A percentile compares a stretch with the other conserved stretches of the same genome.
These are phyloP conservation scores for Stagonosporopsis rhizophila DNA, from an alignment of 2,329 filamentous ascomycete species.

Conservation along the genomic window DNA sequence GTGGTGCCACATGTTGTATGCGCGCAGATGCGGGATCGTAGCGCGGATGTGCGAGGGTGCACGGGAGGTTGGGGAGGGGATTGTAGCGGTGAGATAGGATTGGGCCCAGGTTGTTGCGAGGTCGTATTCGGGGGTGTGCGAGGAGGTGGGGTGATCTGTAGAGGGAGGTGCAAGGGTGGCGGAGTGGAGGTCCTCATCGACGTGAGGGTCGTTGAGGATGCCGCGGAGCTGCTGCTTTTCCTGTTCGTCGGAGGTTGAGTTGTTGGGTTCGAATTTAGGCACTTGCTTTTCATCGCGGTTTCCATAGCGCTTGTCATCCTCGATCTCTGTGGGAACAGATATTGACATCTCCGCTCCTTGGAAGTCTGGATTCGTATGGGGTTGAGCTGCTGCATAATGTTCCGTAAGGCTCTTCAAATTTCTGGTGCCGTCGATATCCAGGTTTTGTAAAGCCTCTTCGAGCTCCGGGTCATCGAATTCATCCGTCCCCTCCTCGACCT, in stretches of 20 bases:
- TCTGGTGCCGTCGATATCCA: slow-evolving; percentile 22
- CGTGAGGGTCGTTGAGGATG: not conserved
- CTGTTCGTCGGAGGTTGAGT: not conserved
- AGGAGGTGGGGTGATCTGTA: not conserved
- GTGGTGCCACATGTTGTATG: slow-evolving; percentile 45
- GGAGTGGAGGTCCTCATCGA: not conserved
- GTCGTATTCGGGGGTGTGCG: slow-evolving; percentile 28
- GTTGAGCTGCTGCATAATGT: not conserved
- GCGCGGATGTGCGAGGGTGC: slow-evolving; percentile 37
- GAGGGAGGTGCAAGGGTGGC: not conserved
- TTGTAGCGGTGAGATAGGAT: slow-evolving; percentile 35
- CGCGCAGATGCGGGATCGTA: slow-evolving; percentile 41
- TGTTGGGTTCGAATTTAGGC: not conserved
- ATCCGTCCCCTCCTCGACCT: slow-evolving; percentile 9
- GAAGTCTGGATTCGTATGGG: not conserved
- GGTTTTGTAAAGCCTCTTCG: slow-evolving; percentile 28
- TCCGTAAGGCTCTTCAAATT: not conserved
- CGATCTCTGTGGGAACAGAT: not conserved
- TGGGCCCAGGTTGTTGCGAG: slow-evolving; percentile 42
- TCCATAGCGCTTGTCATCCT: no score
- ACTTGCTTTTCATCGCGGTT: not conserved
- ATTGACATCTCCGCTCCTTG: not conserved
- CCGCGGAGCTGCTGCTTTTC: not conserved
- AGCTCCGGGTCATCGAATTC: slow-evolving; percentile 38
- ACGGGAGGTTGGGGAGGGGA: slow-evolving; percentile 31